phyloP scores from a whole-genome alignment of 78 protist genomes.

The Dictyostelium firmibasis region DNA sequence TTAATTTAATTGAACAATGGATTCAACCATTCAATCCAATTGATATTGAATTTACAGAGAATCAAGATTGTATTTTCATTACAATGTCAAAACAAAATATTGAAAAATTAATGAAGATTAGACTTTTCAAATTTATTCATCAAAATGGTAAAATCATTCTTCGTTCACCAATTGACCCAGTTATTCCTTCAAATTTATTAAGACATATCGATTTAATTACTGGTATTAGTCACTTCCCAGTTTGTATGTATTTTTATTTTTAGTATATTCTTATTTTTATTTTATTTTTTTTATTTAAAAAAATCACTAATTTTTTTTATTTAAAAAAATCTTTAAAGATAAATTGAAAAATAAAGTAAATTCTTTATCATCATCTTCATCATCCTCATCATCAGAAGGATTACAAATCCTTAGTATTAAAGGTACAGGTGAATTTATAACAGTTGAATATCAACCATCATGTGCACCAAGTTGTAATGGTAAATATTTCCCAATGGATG shows the following conservation, averaged over 20 bases:
- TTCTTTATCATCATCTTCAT: not conserved
- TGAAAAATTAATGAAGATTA: constrained; percentile 8
- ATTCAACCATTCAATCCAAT: not conserved
- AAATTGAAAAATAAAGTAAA: too few species aligned
- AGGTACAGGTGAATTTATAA: constrained; percentile 31
- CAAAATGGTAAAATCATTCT: not conserved
- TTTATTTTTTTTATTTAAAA: not conserved
- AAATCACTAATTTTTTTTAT: not conserved
- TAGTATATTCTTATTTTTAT: not conserved
- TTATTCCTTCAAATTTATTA: not conserved
- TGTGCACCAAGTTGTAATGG: constrained; percentile 41
- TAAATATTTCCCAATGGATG: constrained; percentile 33
- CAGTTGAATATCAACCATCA: constrained; percentile 7
- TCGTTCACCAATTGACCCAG: constrained; percentile 43
- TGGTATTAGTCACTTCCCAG: constrained; percentile 64
- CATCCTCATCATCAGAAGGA: not conserved
- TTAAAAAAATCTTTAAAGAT: too few species aligned
- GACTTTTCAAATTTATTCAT: not conserved
- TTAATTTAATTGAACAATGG: constrained; percentile 12
- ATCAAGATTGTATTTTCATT: not conserved
- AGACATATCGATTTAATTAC: constrained; percentile 43
- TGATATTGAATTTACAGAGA: not conserved
- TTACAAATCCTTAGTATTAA: not conserved
- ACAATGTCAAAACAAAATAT: not conserved
- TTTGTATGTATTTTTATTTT: constrained; percentile 6